These are phyloP conservation scores for Blastobotrys raffinosifermentans DNA, from an alignment of 1,139 yeast species.

Conservation along the genomic window DNA sequence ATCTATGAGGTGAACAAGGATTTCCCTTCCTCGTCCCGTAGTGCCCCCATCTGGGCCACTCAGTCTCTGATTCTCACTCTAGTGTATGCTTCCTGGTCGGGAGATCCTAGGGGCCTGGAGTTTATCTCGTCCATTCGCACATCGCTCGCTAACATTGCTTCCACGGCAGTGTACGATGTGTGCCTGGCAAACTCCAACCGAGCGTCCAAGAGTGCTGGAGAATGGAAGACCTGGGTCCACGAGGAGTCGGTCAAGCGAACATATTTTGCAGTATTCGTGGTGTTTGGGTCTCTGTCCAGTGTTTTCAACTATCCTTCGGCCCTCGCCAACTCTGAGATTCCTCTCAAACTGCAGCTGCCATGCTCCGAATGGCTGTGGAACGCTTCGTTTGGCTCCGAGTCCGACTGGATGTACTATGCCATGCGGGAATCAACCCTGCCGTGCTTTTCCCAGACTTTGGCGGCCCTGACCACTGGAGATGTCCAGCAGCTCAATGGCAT, in stretches of 20 bases:
- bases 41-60: conserved; percentile 27
- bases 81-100: conserved; percentile 30
- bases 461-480: conserved; percentile 7
- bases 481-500: conserved; percentile 11
- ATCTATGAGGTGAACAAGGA: conserved; percentile 22
- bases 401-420: conserved; percentile 21
- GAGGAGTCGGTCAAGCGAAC: conserved; percentile 31
- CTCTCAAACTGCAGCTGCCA: conserved; percentile 26
- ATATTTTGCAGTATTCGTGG: conserved; percentile 28
- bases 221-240: conserved; percentile 28
- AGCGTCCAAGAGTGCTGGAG: not conserved
- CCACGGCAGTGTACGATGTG: conserved; percentile 16
- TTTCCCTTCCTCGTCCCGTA: conserved; percentile 18
- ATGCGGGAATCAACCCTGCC: conserved; percentile 12
- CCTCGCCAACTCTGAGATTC: conserved; percentile 21
- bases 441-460: conserved; percentile 14
- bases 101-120: conserved; percentile 30
- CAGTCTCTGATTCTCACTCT: conserved; percentile 29
- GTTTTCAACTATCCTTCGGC: conserved; percentile 29
- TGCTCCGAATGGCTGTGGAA: conserved; percentile 33
- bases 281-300: conserved; percentile 28
- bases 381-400: conserved; percentile 20
- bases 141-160: conserved; percentile 20
- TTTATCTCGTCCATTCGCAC: conserved; percentile 25
- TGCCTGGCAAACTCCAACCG: conserved; percentile 1